Evolutionary conservation across 805 yeast genomes (phyloP), one percentile per base, ranked within the genome.

Genomic region (Schizosaccharomyces japonicus): DNA sequence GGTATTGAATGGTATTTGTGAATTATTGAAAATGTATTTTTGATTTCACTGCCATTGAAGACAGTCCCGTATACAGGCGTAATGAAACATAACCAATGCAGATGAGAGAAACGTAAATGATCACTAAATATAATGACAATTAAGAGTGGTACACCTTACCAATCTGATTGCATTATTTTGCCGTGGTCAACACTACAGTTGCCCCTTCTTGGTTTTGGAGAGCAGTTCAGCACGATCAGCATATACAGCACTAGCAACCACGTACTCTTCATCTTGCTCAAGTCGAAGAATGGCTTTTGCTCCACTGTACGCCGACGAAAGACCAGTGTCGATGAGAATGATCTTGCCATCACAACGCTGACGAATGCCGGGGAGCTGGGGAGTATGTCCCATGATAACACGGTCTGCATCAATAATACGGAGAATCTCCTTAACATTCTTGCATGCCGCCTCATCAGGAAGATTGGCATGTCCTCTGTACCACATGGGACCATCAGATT

Each of bases 401-500:
- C 31, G 31, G 15, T 27, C 21, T 23, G 27, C 46, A 26, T 29
- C 27, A 2, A 42, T 8, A n/a, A 11, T 13, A 7, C 25, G 17
- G 3, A 28, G 21, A 11, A 42, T 30, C 7, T 42, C 27, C 5
- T 6, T 11, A n/a, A 30, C 46, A n/a, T 21, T 30, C 19, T 28
- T 28, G 46, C 46, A 42, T 7, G 46, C 46, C 4, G 13, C n/a
- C 27, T 27, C 33, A 3, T 8, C n/a, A 15, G 46, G 32, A 27
- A 28, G 46, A 13, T 27, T 25, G 25, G 33, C 33, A 15, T 26
- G 25, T 10, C 46, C 46, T 26, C 46, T n/a, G n/a, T 42, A 42
- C 46, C 46, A 42, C 33, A 42, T 28, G 4, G 46, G 46, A 11
- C 46, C 46, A 7, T 42, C 29, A 15, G 27, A 17, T 11, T n/a